A percentile compares a stretch with the other conserved stretches of the same genome.
These are phyloP conservation scores for Triticum monococcum DNA, from an alignment of 176 grass and related monocot genomes.

Conservation along the genomic window DNA sequence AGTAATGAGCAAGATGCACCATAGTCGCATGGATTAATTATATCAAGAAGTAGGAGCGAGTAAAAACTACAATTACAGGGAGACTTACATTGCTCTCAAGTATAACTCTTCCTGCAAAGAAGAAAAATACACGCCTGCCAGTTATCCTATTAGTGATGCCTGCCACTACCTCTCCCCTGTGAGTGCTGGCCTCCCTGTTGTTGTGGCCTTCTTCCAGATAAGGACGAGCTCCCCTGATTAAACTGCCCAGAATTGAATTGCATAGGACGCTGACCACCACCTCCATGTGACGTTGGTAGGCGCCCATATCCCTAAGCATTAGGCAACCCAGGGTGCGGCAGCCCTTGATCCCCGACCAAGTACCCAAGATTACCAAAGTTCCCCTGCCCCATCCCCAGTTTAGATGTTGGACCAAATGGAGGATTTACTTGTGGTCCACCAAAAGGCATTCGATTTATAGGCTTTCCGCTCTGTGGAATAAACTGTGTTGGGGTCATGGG, in stretches of 20 bases:
- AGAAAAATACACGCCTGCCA: neutral
- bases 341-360: slow-evolving; percentile 25
- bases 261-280: neutral
- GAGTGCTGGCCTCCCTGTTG: slow-evolving; percentile 46
- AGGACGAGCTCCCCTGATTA: slow-evolving; percentile 49
- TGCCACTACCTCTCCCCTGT: slow-evolving; percentile 36
- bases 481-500: slow-evolving; percentile 39
- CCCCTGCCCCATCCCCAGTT: slow-evolving; percentile 25
- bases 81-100: neutral
- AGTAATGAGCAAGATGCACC: neutral
- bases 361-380: slow-evolving; percentile 32
- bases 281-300: neutral
- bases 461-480: slow-evolving; percentile 22
- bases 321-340: slow-evolving; percentile 13
- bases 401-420: slow-evolving; percentile 20
- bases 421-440: slow-evolving; percentile 30
- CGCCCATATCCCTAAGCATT: slow-evolving; percentile 30
- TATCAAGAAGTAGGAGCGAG: neutral
- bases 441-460: slow-evolving; percentile 23
- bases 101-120: neutral
- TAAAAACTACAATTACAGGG: neutral
- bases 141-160: slow-evolving; percentile 21
- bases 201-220: slow-evolving; percentile 31
- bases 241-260: slow-evolving; percentile 40
- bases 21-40: neutral